phyloP scores from a whole-genome alignment of 257 asterid species.

The Phtheirospermum japonicum region DNA sequence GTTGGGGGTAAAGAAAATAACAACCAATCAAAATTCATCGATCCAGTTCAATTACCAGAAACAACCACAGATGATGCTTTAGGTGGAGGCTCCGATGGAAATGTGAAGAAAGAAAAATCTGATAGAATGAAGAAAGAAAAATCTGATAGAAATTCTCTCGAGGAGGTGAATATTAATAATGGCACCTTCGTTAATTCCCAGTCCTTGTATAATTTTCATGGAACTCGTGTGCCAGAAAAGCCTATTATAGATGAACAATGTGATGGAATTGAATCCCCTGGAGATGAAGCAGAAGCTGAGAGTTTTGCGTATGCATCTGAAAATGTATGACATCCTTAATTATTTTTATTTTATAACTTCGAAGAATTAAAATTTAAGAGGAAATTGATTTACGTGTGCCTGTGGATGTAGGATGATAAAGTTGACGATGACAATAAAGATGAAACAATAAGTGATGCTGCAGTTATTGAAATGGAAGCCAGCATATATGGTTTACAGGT shows the following conservation, averaged over 20 bases:
- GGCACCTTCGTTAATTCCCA: slow-evolving; percentile 28
- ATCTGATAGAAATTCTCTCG: slow-evolving; percentile 19
- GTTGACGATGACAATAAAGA: slow-evolving; percentile 38
- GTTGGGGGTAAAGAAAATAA: slow-evolving; percentile 26
- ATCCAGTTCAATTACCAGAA: slow-evolving; percentile 23
- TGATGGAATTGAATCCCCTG: slow-evolving; percentile 22
- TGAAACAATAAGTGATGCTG: slow-evolving; percentile 52
- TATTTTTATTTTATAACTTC: slow-evolving; percentile 16
- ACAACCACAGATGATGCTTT: background rate
- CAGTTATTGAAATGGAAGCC: slow-evolving; percentile 68
- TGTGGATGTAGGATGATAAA: slow-evolving; percentile 41
- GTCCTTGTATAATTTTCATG: slow-evolving; percentile 28
- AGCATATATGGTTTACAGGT: slow-evolving; percentile 84
- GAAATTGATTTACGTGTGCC: slow-evolving; percentile 21
- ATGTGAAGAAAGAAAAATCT: slow-evolving; percentile 16
- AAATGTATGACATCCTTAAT: slow-evolving; percentile 35
- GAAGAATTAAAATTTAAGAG: background rate
- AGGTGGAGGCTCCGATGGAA: background rate
- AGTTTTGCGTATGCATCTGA: slow-evolving; percentile 40
- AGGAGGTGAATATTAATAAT: slow-evolving; percentile 28
- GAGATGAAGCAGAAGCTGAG: slow-evolving; percentile 25
- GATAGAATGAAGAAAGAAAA: slow-evolving; percentile 20
- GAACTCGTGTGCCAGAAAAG: slow-evolving; percentile 25
- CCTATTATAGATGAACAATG: slow-evolving; percentile 38
- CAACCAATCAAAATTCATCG: too few species aligned